Evolutionary conservation across 306 rosid species (phyloP).

Genomic region (Echinosophora koreensis): DNA sequence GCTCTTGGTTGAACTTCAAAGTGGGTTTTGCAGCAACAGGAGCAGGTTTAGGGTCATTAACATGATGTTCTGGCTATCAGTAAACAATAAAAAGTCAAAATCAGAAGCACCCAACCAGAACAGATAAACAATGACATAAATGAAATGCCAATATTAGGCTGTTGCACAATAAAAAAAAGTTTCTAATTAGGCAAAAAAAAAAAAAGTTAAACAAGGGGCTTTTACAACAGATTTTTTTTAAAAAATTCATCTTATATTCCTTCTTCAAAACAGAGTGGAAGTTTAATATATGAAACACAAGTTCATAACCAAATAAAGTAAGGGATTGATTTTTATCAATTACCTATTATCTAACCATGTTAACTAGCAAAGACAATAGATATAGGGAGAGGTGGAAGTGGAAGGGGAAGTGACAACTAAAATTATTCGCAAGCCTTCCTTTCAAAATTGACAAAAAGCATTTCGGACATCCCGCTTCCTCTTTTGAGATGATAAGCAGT

Average conservation of each 20-base stretch:
- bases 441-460: neutral
- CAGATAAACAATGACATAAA: conserved; percentile 18
- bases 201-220: neutral
- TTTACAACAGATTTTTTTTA: neutral
- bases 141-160: neutral
- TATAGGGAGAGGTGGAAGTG: neutral
- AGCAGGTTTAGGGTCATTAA: conserved; percentile 68
- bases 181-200: neutral
- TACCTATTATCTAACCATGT: no score
- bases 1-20: conserved; percentile 73
- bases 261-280: neutral
- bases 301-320: neutral
- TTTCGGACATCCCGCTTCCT: neutral
- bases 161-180: no score
- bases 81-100: conserved; percentile 58
- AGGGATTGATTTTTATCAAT: neutral
- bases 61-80: conserved; percentile 75
- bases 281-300: neutral
- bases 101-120: conserved; percentile 39
- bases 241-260: conserved; percentile 1
- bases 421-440: no score
- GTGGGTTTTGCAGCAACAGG: conserved; percentile 89
- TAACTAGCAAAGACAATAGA: no score
- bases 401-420: conserved; percentile 14
- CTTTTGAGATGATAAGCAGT: neutral